Conservation (phyloP, 1,284 basidiomycete genomes). For the Heterobasidion parviporum region DNA sequence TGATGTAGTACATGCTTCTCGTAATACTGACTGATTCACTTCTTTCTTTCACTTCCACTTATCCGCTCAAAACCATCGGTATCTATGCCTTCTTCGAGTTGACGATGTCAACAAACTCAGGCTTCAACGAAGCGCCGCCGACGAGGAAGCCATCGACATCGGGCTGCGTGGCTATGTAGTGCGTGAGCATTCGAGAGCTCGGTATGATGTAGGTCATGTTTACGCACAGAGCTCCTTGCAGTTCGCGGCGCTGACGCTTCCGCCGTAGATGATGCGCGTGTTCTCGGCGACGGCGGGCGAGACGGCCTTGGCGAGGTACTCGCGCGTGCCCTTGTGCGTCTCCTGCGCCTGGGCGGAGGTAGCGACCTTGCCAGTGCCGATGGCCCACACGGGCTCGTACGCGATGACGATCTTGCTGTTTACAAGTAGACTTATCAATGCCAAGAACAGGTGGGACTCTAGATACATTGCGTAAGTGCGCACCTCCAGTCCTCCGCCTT, state of each 20-base stretch:
- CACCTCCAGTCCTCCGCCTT: constrained; percentile 76
- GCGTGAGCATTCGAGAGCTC: constrained; percentile 4
- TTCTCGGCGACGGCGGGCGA: constrained; percentile 65
- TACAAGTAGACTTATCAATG: background rate
- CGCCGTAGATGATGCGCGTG: constrained; percentile 93
- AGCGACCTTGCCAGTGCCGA: constrained; percentile 96
- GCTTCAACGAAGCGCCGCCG: constrained; percentile 96
- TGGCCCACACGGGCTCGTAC: constrained; percentile 98
- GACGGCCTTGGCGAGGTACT: constrained; percentile 64
- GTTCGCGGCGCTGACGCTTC: constrained; percentile 86
- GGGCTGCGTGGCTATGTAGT: constrained; percentile 49
- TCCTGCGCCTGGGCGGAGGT: constrained; percentile 90
- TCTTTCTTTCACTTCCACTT: no score
- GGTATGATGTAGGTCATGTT: background rate
- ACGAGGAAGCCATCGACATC: constrained; percentile 99
- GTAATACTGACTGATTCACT: no score
- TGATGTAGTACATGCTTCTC: no score
- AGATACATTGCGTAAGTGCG: no score
- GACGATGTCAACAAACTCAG: constrained; percentile 92
- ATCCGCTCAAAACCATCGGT: background rate
- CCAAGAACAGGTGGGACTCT: no score
- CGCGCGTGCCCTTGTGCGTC: constrained; percentile 80
- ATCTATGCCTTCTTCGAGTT: constrained; percentile 46
- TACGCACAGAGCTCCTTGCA: constrained; percentile 72
- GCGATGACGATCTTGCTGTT: constrained; percentile 86